Percentiles rank a stretch among this genome's conserved stretches.
phyloP scores from a whole-genome alignment of 768 basidiomycete genomes.

The Mycena galopus region DNA sequence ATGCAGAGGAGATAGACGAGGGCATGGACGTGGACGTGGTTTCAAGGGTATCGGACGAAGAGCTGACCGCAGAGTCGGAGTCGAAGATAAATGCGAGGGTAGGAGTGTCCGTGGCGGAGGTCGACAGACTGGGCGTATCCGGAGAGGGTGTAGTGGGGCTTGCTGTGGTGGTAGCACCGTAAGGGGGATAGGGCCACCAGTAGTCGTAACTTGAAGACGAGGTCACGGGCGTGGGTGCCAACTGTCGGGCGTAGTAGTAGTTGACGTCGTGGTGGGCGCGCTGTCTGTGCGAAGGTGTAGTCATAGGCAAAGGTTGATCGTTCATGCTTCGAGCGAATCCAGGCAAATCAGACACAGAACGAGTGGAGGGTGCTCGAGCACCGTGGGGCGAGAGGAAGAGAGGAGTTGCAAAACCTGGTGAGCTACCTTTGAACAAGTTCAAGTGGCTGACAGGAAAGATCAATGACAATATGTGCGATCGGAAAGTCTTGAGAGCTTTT shows the following conservation, averaged over 20 bases:
- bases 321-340: conserved; percentile 6
- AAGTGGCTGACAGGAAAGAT: no score
- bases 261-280: conserved; percentile 25
- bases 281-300: not conserved
- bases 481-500: no score
- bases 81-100: conserved; percentile 18
- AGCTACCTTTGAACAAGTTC: no score
- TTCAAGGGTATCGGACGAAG: conserved; percentile 9
- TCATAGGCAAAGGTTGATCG: conserved; percentile 4
- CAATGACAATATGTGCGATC: no score
- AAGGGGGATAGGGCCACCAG: conserved; percentile 55
- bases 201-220: conserved; percentile 47
- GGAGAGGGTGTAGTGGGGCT: conserved; percentile 22
- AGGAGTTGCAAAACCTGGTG: not conserved
- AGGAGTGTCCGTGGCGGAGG: conserved; percentile 11
- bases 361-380: not conserved
- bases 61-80: conserved; percentile 14
- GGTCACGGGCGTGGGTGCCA: conserved; percentile 11
- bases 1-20: conserved; percentile 27
- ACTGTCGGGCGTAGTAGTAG: conserved; percentile 35
- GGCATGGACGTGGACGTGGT: conserved; percentile 20
- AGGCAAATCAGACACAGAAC: conserved; percentile 4
- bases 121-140: not conserved
- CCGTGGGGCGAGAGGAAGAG: conserved; percentile 6
- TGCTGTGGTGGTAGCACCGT: conserved; percentile 39